A percentile compares a stretch with the other conserved stretches of the same genome.
These are phyloP conservation scores for Lentinula guzmanii DNA, from an alignment of 768 basidiomycete species.

Conservation along the genomic window DNA sequence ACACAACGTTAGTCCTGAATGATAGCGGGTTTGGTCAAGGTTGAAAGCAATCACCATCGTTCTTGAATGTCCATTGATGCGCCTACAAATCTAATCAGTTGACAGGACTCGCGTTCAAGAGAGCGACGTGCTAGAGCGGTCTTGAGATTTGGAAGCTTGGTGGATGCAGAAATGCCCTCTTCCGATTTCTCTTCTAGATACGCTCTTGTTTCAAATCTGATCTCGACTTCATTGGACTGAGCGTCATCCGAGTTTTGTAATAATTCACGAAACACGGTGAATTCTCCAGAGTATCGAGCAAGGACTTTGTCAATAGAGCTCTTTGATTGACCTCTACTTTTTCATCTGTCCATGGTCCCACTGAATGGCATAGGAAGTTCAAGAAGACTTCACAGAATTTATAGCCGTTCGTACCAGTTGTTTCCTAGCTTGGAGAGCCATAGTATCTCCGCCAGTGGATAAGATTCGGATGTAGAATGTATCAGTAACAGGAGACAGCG, in stretches of 20 bases:
- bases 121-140: constrained; percentile 42
- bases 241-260: constrained; percentile 97
- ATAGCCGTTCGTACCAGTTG: neutral
- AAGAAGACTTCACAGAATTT: neutral
- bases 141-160: constrained; percentile 56
- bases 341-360: constrained; percentile 9
- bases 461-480: neutral
- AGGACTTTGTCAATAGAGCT: constrained; percentile 97
- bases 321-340: constrained; percentile 57
- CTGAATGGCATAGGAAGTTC: neutral
- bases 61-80: constrained; percentile 78
- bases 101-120: neutral
- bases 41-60: constrained; percentile 47
- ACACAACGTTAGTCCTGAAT: constrained; percentile 71
- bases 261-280: constrained; percentile 71
- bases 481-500: too few relatives aligned
- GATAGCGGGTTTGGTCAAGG: neutral
- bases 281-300: constrained; percentile 92
- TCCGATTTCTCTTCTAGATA: constrained; percentile 28
- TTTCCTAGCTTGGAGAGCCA: neutral
- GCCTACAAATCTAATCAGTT: constrained; percentile 36
- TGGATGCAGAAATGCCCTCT: constrained; percentile 5
- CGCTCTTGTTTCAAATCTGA: constrained; percentile 66
- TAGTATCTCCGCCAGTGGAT: neutral
- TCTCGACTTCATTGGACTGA: constrained; percentile 67